Percentiles rank a stretch among this genome's conserved stretches.
phyloP scores from a whole-genome alignment of 1,284 basidiomycete species.

The Boletus calvinii region DNA sequence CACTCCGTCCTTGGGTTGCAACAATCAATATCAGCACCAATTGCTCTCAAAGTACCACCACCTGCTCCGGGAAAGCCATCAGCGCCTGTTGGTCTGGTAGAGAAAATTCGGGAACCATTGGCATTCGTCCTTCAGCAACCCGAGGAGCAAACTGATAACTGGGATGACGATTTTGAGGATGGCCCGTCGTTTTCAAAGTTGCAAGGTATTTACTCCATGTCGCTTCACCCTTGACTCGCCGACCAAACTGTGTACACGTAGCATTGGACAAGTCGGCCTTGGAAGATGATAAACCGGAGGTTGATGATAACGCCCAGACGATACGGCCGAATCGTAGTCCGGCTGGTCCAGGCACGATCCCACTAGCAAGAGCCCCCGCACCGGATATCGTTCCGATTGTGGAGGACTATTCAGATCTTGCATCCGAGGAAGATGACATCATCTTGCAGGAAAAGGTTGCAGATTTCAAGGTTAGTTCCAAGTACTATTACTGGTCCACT shows the following conservation, averaged over 20 bases:
- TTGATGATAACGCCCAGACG: conserved; percentile 73
- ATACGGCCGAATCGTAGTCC: conserved; percentile 74
- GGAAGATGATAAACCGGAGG: conserved; percentile 64
- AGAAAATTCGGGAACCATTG: conserved; percentile 57
- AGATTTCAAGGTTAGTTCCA: conserved; percentile 67
- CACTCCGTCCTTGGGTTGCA: conserved; percentile 34
- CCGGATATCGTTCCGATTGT: conserved; percentile 62
- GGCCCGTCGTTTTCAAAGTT: conserved; percentile 86
- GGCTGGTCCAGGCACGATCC: conserved; percentile 45
- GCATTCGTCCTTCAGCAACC: conserved; percentile 61
- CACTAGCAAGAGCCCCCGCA: conserved; percentile 60
- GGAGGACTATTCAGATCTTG: conserved; percentile 90
- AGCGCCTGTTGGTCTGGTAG: conserved; percentile 41
- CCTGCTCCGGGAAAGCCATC: conserved; percentile 24
- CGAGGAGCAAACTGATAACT: conserved; percentile 88
- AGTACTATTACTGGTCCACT: neutral
- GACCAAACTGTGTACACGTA: conserved; percentile 26
- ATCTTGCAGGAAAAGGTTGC: conserved; percentile 74
- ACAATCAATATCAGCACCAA: conserved; percentile 32
- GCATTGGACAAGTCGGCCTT: conserved; percentile 59
- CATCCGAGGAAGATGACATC: conserved; percentile 70
- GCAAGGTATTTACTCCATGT: conserved; percentile 50
- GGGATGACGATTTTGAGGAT: conserved; percentile 98
- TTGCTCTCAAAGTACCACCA: conserved; percentile 29
- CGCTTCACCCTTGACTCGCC: neutral